Base-by-base conservation (phyloP, 176 grass and related monocot genomes). In the Triticum timopheevii region DNA sequence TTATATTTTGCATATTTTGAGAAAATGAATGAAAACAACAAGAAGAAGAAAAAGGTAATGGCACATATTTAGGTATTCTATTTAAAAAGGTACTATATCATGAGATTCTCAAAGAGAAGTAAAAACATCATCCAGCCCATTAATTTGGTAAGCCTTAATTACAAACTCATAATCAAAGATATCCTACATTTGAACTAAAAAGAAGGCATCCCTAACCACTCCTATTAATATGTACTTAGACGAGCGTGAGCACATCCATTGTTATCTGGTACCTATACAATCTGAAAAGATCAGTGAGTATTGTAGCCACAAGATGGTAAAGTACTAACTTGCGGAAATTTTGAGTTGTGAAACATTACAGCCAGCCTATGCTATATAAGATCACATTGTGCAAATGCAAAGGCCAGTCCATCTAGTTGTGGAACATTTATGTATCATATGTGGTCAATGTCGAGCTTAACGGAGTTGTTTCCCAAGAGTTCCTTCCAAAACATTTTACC, bases 341-440 rank as follows among this genome's bases (percentile, higher is more conserved):
- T 50, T 81, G 27, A 15, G 35, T 75, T 25, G 33, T 22, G 69
- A 85, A 85, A 73, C n/a, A 59, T 62, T 62, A 82, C 23, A 76
- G 50, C 5, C 44, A 71, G 30, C 25, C 75, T 62, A 84, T 33
- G 35, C 63, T 82, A 77, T 61, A 52, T 64, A 68, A 78, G 36
- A 78, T 25, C 7, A 62, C 38, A 72, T 58, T 10, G 2, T 19
- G 10, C 39, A 23, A 24, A 65, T 62, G 33, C 28, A 66, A 33
- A 11, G 28, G 30, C 1, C 34, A 54, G 15, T 82, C 27, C 40
- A 82, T 62, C 16, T 52, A 76, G 19, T 76, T 76, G 13, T 25
- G 12, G 47, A 75, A 28, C 27, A 75, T 28, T 30, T 20, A 65
- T 28, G 19, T 35, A 59, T 59, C 54, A 59, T 59, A 65, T 36